Evolutionary conservation across 768 basidiomycete genomes (phyloP), one percentile per base, ranked within the genome.

Genomic region (Leccinum disarticulatum): DNA sequence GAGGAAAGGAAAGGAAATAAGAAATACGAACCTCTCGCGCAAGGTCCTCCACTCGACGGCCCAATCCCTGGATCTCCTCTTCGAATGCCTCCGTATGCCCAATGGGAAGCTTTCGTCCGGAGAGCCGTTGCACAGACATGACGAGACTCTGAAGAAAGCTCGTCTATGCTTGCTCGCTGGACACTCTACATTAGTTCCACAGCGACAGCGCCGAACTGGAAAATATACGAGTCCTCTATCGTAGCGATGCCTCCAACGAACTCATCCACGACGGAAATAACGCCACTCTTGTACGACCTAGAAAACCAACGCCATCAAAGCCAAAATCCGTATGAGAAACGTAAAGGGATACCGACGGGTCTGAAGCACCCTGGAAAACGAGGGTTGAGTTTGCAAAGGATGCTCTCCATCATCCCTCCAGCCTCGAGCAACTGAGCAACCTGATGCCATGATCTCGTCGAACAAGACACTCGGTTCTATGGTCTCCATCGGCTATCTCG

Each of bases 151-250:
- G 83, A 63, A 91, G 72, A 66, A 89, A 85, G 2, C 74, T 60
- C 22, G 78, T 74, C 91, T 89, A 92, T 57, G 78, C 81, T 28
- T 84, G 82, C 59, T 87, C 85, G 61, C 91, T 90, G 61, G 52
- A 60, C n/a, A 59, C 33, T 51, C 56, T 8, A 33, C 65, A 57
- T 66, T 41, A 73, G 62, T 41, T 58, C 61, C 22, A 61, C 14
- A 67, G 25, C 3, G 4, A 46, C 13, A 46, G 15, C 11, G 56
- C n/a, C 35, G 13, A 52, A 5, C n/a, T 36, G 31, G 35, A 55
- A 38, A 69, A 28, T 84, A 59, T 72, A 90, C 89, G 90, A 85
- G 62, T 85, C 82, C 59, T 87, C 83, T 1, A 91, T 72, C 56
- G 77, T 65, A 3, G 79, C 76, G 4, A 84, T 79, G 52, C 88